Percentiles rank a stretch among this genome's conserved stretches.
These are phyloP conservation scores for Schrenkiella parvula DNA, from an alignment of 345 rosid species.

Conservation along the genomic window DNA sequence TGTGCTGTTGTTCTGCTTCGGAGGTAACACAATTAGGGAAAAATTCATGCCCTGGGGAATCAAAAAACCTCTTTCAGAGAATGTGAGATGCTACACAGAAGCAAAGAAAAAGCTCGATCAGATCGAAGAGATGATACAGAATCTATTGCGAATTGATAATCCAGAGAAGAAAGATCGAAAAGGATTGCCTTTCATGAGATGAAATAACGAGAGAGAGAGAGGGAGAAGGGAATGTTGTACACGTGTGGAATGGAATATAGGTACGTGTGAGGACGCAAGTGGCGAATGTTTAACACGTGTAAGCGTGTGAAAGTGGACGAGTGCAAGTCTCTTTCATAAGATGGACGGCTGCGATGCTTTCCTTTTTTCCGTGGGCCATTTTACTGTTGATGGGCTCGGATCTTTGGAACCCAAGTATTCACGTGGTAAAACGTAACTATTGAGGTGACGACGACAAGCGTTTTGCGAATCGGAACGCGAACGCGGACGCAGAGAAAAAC, in stretches of 20 bases:
- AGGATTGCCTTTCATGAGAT: slow-evolving; percentile 8
- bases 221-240: slow-evolving; percentile 21
- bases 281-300: slow-evolving; percentile 26
- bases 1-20: slow-evolving; percentile 11
- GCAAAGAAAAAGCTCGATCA: neutral
- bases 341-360: slow-evolving; percentile 8
- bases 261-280: slow-evolving; percentile 25
- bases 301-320: neutral
- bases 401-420: neutral
- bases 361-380: neutral
- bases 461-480: neutral
- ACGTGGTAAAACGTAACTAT: slow-evolving; percentile 21
- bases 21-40: slow-evolving; percentile 3
- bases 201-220: slow-evolving; percentile 17
- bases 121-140: slow-evolving; percentile 25
- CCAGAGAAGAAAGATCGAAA: slow-evolving; percentile 23
- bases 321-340: neutral
- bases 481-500: neutral
- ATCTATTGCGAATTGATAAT: slow-evolving; percentile 14
- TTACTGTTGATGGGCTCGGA: slow-evolving; percentile 10
- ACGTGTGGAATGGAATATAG: slow-evolving; percentile 27
- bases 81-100: neutral
- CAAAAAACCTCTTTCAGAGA: slow-evolving; percentile 16
- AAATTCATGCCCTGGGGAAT: slow-evolving; percentile 24
- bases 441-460: neutral